phyloP scores from a whole-genome alignment of 352 stramenopile species.

The Phytophthora cactorum region DNA sequence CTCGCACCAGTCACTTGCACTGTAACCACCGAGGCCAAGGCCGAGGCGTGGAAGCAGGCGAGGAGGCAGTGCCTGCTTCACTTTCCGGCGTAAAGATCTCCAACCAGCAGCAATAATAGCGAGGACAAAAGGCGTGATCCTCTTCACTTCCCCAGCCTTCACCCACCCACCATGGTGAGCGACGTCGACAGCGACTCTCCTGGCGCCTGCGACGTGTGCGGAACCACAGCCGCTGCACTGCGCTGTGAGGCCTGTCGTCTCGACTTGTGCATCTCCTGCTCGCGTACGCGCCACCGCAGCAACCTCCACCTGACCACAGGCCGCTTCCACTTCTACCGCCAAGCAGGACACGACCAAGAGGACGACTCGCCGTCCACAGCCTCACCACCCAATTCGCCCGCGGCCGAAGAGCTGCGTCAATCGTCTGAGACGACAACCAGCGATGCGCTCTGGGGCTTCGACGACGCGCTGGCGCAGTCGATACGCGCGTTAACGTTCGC shows the following conservation, averaged over 20 bases:
- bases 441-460: slow-evolving; percentile 40
- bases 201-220: slow-evolving; percentile 58
- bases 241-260: slow-evolving; percentile 58
- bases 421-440: slow-evolving; percentile 8
- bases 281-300: slow-evolving; percentile 45
- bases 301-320: slow-evolving; percentile 49
- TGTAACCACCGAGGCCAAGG: slow-evolving; percentile 34
- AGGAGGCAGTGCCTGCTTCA: slow-evolving; percentile 26
- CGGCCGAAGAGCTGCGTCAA: slow-evolving; percentile 17
- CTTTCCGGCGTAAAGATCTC: slow-evolving; percentile 29
- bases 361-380: slow-evolving; percentile 37
- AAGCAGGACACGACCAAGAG: slow-evolving; percentile 5
- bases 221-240: slow-evolving; percentile 28
- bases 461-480: slow-evolving; percentile 52
- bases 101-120: background rate
- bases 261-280: slow-evolving; percentile 51
- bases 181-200: slow-evolving; percentile 16
- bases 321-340: slow-evolving; percentile 36
- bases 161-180: slow-evolving; percentile 16
- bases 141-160: background rate
- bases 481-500: slow-evolving; percentile 55
- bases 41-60: slow-evolving; percentile 14
- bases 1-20: slow-evolving; percentile 30
- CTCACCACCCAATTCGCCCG: slow-evolving; percentile 34
- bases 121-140: background rate